Conservation (phyloP, 1,284 basidiomycete species). For the Boletus sp. region DNA sequence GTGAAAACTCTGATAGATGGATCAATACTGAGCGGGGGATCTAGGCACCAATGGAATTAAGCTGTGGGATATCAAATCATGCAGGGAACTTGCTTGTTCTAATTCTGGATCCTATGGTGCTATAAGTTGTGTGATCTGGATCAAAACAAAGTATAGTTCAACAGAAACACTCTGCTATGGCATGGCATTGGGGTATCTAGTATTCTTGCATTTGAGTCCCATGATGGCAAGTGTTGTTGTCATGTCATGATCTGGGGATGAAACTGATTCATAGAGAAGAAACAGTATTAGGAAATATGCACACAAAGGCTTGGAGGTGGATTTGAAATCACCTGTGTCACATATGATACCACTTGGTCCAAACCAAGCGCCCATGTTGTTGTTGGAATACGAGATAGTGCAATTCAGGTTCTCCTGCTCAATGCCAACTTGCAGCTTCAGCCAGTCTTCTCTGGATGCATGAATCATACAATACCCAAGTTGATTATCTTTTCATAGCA, state of each 20-base stretch:
- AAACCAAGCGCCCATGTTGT: background rate
- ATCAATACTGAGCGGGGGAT: background rate
- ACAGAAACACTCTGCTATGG: slow-evolving; percentile 10
- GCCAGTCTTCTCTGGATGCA: slow-evolving; percentile 2
- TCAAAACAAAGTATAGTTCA: background rate
- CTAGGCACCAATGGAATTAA: background rate
- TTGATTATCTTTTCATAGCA: slow-evolving; percentile 1
- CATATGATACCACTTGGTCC: background rate
- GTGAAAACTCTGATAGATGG: background rate
- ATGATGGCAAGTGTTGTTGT: background rate
- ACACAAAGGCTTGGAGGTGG: slow-evolving; percentile 2
- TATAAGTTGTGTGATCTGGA: slow-evolving; percentile 7
- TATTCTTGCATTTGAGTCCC: background rate
- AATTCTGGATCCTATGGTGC: background rate
- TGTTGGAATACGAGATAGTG: slow-evolving; percentile 5
- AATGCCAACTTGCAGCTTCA: slow-evolving; percentile 11
- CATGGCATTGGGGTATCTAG: slow-evolving; percentile 5
- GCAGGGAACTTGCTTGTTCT: background rate
- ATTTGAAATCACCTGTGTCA: slow-evolving; percentile 13
- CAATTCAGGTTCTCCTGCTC: slow-evolving; percentile 8
- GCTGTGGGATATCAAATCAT: background rate
- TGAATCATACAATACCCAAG: slow-evolving; percentile 8
- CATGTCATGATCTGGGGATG: background rate
- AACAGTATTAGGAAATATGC: slow-evolving; percentile 11
- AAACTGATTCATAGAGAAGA: background rate